These are phyloP conservation scores for Biancaea sappan DNA, from an alignment of 306 rosid species.

Conservation along the genomic window DNA sequence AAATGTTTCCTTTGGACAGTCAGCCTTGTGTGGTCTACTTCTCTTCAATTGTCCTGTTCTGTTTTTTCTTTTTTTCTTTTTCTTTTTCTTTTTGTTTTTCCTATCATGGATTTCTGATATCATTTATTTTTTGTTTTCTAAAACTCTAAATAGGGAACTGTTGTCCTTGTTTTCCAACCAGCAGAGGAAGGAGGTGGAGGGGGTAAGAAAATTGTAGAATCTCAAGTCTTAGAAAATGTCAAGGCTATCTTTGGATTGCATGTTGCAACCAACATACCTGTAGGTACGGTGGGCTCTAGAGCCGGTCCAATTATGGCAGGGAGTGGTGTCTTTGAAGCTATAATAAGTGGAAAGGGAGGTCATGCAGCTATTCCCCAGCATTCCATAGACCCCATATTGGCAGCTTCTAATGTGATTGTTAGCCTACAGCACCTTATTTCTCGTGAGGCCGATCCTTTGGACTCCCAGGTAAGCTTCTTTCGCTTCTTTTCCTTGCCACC, in stretches of 20 bases:
- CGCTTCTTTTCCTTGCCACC: not conserved
- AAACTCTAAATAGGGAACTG: constrained; percentile 66
- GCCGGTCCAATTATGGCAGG: constrained; percentile 77
- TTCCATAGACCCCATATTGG: constrained; percentile 81
- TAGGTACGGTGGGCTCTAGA: constrained; percentile 64
- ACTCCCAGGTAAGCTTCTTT: constrained; percentile 58
- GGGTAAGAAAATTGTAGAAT: constrained; percentile 61
- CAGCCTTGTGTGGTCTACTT: constrained; percentile 14
- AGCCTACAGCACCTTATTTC: constrained; percentile 88
- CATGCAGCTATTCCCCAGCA: constrained; percentile 93
- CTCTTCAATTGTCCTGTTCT: not conserved
- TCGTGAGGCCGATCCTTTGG: constrained; percentile 89
- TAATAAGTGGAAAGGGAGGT: constrained; percentile 80
- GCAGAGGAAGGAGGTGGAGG: constrained; percentile 95
- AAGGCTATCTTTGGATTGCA: constrained; percentile 84
- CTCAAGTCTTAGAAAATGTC: constrained; percentile 73
- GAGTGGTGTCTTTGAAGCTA: constrained; percentile 80
- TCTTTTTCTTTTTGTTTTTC: too few species aligned
- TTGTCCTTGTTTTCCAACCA: constrained; percentile 93
- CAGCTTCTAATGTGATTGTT: constrained; percentile 80
- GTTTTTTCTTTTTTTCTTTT: too few species aligned
- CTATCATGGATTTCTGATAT: constrained; percentile 4
- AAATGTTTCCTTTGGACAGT: not conserved
- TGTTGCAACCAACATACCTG: constrained; percentile 41
- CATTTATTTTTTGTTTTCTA: constrained; percentile 4